A percentile compares a stretch with the other conserved stretches of the same genome.
phyloP scores from a whole-genome alignment of 2,329 filamentous ascomycete genomes.

The Graphilbum ipis-grandicollis region DNA sequence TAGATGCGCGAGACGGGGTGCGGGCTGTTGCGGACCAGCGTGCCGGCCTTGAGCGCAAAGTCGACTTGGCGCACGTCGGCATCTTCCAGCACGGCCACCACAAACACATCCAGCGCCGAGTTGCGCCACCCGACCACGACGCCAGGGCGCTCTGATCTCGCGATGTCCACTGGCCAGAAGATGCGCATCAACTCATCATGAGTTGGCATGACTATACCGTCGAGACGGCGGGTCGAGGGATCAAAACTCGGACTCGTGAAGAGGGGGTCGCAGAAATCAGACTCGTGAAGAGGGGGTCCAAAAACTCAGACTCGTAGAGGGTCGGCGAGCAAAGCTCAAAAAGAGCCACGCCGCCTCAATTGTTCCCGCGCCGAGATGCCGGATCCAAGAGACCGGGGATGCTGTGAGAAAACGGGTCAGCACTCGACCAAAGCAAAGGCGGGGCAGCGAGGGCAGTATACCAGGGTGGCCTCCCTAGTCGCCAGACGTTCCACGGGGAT shows the following conservation, averaged over 20 bases:
- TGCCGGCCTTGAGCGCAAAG: conserved; percentile 67
- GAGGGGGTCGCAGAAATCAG: too few relatives aligned
- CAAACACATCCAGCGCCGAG: conserved; percentile 76
- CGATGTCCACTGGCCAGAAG: conserved; percentile 90
- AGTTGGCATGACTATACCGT: conserved; percentile 39
- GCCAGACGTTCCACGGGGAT: conserved; percentile 75
- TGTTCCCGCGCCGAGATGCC: conserved; percentile 93
- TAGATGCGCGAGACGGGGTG: conserved; percentile 70
- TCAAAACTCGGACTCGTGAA: too few relatives aligned
- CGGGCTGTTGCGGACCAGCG: conserved; percentile 65
- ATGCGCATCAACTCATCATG: conserved; percentile 89
- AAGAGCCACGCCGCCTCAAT: conserved; percentile 82
- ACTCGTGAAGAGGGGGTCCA: too few relatives aligned
- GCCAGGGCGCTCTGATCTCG: conserved; percentile 53
- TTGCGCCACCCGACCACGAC: conserved; percentile 94
- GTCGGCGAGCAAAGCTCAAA: too few relatives aligned
- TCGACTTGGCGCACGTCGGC: conserved; percentile 79
- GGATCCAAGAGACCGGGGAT: conserved; percentile 59
- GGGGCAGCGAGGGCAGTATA: conserved; percentile 29
- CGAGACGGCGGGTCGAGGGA: background rate
- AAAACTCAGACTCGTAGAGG: too few relatives aligned
- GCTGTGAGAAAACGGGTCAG: conserved; percentile 30
- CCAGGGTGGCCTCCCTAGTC: conserved; percentile 59
- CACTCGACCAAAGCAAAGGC: background rate
- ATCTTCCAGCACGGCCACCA: conserved; percentile 76